Percentiles rank a stretch among this genome's conserved stretches.
Conservation (phyloP, 225 moss, liverwort and hornwort species). For the Takakia lepidozioides region DNA sequence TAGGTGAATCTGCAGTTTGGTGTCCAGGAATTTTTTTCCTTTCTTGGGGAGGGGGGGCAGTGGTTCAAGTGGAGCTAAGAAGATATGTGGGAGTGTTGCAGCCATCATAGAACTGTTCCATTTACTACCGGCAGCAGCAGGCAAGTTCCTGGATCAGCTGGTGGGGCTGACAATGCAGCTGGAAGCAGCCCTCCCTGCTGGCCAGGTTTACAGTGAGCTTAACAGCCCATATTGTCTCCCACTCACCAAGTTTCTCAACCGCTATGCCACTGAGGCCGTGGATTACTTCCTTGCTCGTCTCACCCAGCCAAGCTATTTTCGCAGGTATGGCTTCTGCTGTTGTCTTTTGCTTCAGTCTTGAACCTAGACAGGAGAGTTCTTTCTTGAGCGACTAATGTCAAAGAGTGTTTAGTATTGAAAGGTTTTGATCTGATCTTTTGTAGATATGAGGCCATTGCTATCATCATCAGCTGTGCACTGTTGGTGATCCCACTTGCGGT, state of each 20-base stretch:
- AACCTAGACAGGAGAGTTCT: too few relatives aligned
- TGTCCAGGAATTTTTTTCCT: too few relatives aligned
- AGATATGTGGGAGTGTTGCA: constrained; percentile 35
- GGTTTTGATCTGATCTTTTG: too few relatives aligned
- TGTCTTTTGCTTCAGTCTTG: too few relatives aligned
- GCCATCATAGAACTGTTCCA: constrained; percentile 99
- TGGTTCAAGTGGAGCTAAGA: constrained; percentile 2
- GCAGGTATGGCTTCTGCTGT: constrained; percentile 64
- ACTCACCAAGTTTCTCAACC: constrained; percentile 95
- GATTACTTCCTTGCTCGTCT: constrained; percentile 95
- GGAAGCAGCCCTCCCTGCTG: constrained; percentile 94
- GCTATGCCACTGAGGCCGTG: constrained; percentile 93
- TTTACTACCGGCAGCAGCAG: constrained; percentile 85
- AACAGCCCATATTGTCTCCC: constrained; percentile 96
- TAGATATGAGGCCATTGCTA: too few relatives aligned
- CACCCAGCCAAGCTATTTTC: constrained; percentile 80
- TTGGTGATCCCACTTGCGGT: too few relatives aligned
- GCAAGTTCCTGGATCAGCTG: constrained; percentile 89
- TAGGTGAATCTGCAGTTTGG: too few relatives aligned
- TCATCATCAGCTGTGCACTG: too few relatives aligned
- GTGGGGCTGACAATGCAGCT: constrained; percentile 85
- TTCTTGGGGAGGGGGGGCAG: constrained; percentile 8
- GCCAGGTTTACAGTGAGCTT: constrained; percentile 93
- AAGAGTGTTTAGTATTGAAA: too few relatives aligned
- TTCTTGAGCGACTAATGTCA: too few relatives aligned